These are phyloP conservation scores for Eucalyptus marginata DNA, from an alignment of 345 rosid species.

Conservation along the genomic window DNA sequence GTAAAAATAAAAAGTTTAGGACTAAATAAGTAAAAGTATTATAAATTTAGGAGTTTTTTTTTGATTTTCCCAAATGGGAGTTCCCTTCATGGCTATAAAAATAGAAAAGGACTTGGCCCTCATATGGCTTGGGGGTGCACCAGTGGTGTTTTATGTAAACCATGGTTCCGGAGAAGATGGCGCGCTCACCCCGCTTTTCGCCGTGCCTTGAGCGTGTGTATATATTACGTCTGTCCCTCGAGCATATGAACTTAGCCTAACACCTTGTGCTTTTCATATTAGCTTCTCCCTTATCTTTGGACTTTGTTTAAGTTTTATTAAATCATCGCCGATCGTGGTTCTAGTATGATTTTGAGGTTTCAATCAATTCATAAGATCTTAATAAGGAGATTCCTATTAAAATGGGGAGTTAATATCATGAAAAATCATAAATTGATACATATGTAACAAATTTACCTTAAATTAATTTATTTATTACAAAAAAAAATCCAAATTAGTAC, in stretches of 20 bases:
- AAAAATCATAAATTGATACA: too few relatives aligned
- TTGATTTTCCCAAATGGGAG: background rate
- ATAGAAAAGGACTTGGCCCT: background rate
- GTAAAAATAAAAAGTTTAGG: accelerated
- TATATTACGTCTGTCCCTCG: background rate
- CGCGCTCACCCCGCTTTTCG: background rate
- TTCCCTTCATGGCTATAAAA: background rate
- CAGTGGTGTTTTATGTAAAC: background rate
- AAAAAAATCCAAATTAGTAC: accelerated
- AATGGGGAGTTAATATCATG: too few relatives aligned
- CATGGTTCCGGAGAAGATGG: background rate
- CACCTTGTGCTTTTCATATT: background rate
- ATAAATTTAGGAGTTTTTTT: too few relatives aligned
- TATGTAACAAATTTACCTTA: accelerated
- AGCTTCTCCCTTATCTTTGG: background rate
- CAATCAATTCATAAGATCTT: too few relatives aligned
- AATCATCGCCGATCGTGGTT: too few relatives aligned
- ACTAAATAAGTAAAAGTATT: too few relatives aligned
- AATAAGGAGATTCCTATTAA: too few relatives aligned
- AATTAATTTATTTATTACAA: too few relatives aligned
- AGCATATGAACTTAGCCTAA: background rate
- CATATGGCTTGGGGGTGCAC: background rate
- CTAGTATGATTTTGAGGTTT: too few relatives aligned
- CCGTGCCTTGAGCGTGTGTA: background rate
- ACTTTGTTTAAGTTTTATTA: too few relatives aligned